Evolutionary conservation across 805 yeast species (phyloP).

Genomic region (Isabelozyma rhagii): DNA sequence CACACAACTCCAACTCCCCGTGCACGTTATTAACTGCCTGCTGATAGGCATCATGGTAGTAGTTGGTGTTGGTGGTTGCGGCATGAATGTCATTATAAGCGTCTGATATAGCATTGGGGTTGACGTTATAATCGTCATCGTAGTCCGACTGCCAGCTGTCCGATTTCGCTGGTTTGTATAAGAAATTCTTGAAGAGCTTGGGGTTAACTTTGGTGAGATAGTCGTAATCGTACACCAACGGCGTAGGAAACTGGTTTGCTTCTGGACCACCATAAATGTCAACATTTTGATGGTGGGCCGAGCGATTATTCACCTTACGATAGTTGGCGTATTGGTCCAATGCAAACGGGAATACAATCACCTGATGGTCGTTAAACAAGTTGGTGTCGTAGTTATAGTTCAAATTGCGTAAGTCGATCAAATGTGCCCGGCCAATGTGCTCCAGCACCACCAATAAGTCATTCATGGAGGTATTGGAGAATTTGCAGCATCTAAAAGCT

Average conservation of each 20-base stretch:
- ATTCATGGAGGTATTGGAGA: constrained; percentile 46
- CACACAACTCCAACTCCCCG: constrained; percentile 44
- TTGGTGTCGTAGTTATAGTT: constrained; percentile 9
- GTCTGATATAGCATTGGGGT: background rate
- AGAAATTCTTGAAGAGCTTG: constrained; percentile 32
- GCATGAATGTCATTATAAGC: background rate
- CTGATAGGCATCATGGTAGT: constrained; percentile 25
- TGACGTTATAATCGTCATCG: constrained; percentile 2
- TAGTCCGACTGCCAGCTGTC: background rate
- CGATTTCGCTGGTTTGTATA: constrained; percentile 21
- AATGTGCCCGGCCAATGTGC: constrained; percentile 83
- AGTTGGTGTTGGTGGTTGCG: background rate
- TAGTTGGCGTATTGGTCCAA: constrained; percentile 37
- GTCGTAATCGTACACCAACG: constrained; percentile 42
- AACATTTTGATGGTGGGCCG: constrained; percentile 1
- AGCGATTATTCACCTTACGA: constrained; percentile 5
- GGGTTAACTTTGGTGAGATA: constrained; percentile 36
- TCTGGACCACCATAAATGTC: constrained; percentile 4
- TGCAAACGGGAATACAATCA: constrained; percentile 60
- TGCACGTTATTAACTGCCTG: constrained; percentile 31
- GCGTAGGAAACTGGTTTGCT: constrained; percentile 21
- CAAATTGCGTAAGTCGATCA: constrained; percentile 73
- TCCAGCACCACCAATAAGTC: constrained; percentile 77
- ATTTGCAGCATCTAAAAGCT: constrained; percentile 60
- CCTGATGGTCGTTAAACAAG: constrained; percentile 59